Percentiles rank a stretch among this genome's conserved stretches.
phyloP scores from a whole-genome alignment of 1,139 yeast genomes.

The Pichia sp. region DNA sequence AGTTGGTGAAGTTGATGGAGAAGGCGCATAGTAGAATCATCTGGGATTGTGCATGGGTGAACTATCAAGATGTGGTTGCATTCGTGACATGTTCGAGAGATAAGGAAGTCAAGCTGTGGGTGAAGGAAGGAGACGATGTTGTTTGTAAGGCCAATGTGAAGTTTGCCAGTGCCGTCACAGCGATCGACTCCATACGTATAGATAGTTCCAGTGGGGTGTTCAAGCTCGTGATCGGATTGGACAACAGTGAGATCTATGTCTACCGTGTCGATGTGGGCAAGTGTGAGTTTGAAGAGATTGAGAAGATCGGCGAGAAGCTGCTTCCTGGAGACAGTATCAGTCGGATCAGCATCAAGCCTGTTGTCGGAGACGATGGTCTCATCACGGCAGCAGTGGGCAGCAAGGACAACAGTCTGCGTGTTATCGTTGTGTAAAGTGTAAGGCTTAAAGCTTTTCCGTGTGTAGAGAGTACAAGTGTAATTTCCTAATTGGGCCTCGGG shows the following conservation, averaged over 20 bases:
- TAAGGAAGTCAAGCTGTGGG: constrained; percentile 75
- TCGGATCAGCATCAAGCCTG: constrained; percentile 55
- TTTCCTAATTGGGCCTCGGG: too few species aligned
- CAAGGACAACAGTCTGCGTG: constrained; percentile 65
- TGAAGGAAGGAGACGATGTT: constrained; percentile 35
- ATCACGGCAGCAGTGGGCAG: constrained; percentile 63
- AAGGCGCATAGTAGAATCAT: constrained; percentile 91
- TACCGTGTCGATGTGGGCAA: constrained; percentile 30
- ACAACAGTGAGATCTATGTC: constrained; percentile 51
- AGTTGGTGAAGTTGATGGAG: constrained; percentile 44
- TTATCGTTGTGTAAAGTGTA: constrained; percentile 37
- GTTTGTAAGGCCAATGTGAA: constrained; percentile 38
- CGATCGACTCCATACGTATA: constrained; percentile 53
- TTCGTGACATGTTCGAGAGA: constrained; percentile 92
- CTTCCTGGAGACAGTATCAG: constrained; percentile 63
- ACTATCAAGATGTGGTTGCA: constrained; percentile 35
- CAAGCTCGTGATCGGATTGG: constrained; percentile 68
- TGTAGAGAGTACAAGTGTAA: neutral
- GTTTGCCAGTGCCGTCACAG: constrained; percentile 62
- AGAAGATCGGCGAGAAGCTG: constrained; percentile 36
- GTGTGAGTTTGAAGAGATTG: constrained; percentile 33
- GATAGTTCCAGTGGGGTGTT: constrained; percentile 29
- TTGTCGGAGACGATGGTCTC: constrained; percentile 26
- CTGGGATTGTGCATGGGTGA: constrained; percentile 94
- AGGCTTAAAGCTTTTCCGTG: neutral